Conservation (phyloP, 495 filamentous ascomycete genomes). For the Daldinia caldariorum region DNA sequence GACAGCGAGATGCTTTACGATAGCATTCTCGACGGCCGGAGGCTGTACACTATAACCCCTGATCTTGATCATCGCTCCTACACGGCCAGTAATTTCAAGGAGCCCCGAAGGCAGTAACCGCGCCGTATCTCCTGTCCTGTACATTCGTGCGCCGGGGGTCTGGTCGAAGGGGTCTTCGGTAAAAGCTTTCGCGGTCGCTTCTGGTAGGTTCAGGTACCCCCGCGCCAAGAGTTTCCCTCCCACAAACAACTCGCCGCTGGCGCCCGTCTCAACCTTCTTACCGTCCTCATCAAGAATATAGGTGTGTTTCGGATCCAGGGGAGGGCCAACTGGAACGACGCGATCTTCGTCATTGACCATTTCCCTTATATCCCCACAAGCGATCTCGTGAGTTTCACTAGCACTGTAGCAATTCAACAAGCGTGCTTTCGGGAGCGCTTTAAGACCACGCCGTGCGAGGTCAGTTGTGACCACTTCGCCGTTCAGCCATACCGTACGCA, state of each 20-base stretch:
- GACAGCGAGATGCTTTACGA: slow-evolving; percentile 68
- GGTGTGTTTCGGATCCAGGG: slow-evolving; percentile 65
- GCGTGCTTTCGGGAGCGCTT: slow-evolving; percentile 69
- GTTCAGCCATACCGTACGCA: slow-evolving; percentile 73
- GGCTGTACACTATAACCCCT: slow-evolving; percentile 74
- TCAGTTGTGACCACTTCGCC: slow-evolving; percentile 77
- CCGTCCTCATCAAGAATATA: slow-evolving; percentile 69
- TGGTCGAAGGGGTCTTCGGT: slow-evolving; percentile 57
- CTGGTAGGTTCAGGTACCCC: slow-evolving; percentile 76
- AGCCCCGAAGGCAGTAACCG: slow-evolving; percentile 68
- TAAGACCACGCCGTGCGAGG: slow-evolving; percentile 67
- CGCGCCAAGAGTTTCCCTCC: slow-evolving; percentile 74
- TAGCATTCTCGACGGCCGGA: slow-evolving; percentile 70
- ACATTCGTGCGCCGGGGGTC: slow-evolving; percentile 62
- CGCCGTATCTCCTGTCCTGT: slow-evolving; percentile 77
- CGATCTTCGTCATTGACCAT: slow-evolving; percentile 60
- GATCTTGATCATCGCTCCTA: slow-evolving; percentile 74
- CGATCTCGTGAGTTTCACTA: slow-evolving; percentile 77
- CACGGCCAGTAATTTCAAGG: slow-evolving; percentile 77
- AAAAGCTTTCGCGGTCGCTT: slow-evolving; percentile 73
- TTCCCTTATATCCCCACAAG: slow-evolving; percentile 72
- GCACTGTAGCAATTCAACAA: slow-evolving; percentile 77
- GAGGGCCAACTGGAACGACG: slow-evolving; percentile 69
- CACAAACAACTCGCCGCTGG: slow-evolving; percentile 71
- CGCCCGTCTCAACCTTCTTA: slow-evolving; percentile 56